phyloP scores from a whole-genome alignment of 2,329 filamentous ascomycete genomes.

The Talaromyces sp. region DNA sequence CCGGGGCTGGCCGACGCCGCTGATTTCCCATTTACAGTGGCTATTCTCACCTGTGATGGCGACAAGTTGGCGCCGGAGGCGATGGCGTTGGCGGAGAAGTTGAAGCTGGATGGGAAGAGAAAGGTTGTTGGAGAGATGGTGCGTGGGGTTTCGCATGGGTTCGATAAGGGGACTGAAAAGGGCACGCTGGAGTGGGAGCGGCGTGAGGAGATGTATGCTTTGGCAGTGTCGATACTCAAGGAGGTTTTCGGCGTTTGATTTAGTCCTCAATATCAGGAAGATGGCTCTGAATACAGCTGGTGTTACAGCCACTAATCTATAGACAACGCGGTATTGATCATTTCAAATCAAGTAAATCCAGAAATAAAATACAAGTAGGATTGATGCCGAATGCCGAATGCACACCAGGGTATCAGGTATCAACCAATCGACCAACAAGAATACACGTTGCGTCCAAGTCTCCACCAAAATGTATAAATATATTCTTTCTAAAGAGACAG shows the following conservation, averaged over 20 bases:
- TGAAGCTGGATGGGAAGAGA: conserved; percentile 17
- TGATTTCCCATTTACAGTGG: conserved; percentile 22
- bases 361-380: neutral
- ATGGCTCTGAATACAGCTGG: too few relatives aligned
- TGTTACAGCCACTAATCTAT: too few relatives aligned
- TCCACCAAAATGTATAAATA: neutral
- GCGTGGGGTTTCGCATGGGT: conserved; percentile 3
- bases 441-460: neutral
- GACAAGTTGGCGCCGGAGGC: conserved; percentile 23
- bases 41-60: conserved; percentile 22
- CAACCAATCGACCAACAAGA: neutral
- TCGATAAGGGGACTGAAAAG: neutral
- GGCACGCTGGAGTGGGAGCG: neutral
- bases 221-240: neutral
- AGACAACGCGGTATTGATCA: too few relatives aligned
- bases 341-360: neutral
- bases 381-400: neutral
- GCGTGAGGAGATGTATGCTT: neutral
- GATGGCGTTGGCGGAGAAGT: conserved; percentile 20
- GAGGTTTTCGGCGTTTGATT: neutral
- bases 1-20: conserved; percentile 23
- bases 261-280: too few relatives aligned
- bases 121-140: neutral
- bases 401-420: neutral
- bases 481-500: neutral